Evolutionary conservation across 2,329 filamentous ascomycete species (phyloP), one percentile per base, ranked within the genome.

Genomic region (Verticillium nubilum): DNA sequence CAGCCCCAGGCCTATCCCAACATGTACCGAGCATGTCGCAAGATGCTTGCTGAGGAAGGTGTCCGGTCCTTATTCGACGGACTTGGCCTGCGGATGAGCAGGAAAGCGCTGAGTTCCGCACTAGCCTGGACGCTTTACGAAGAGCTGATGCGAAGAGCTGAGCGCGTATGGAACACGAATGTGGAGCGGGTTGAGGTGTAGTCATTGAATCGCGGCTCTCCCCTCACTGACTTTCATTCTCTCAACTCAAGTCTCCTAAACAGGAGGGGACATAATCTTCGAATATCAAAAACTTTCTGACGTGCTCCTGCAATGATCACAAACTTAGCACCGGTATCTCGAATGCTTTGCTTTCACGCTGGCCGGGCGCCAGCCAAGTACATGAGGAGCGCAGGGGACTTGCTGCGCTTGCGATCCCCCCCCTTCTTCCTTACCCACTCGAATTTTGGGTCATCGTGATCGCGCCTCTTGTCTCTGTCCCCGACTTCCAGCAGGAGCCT

Each of bases 101-200:
- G 95, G 66, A 99, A 99, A 74, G 94, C 92, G 5, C 76, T 97
- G 52, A 97, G 93, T 73, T 94, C 90, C 57, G 95, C 95, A n/a
- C 80, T 98, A 66, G 94, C 94, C 7, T 99, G 95, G 95, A 98
- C 94, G 10, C 81, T 97, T 47, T 99, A 99, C 70, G 95, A 99
- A 76, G 94, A 97, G 73, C 74, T 97, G 67, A 89, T 98, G 63
- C 80, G 93, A 61, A 82, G 90, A 66, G 89, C 89, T 23, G 77
- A 80, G 65, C 62, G 62, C 37, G 60, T 58, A n/a, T 64, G 60
- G 62, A 28, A 61, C 37, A 42, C 60, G 13, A 29, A 37, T 35
- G 52, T 58, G 31, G 53, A 47, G n/a, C 42, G 42, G 42, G 42
- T 47, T 23, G 42, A 47, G 19, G 42, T 47, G 9, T 47, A 47